Base-by-base conservation (phyloP, 768 basidiomycete genomes). In the Trametes sanguinea region DNA sequence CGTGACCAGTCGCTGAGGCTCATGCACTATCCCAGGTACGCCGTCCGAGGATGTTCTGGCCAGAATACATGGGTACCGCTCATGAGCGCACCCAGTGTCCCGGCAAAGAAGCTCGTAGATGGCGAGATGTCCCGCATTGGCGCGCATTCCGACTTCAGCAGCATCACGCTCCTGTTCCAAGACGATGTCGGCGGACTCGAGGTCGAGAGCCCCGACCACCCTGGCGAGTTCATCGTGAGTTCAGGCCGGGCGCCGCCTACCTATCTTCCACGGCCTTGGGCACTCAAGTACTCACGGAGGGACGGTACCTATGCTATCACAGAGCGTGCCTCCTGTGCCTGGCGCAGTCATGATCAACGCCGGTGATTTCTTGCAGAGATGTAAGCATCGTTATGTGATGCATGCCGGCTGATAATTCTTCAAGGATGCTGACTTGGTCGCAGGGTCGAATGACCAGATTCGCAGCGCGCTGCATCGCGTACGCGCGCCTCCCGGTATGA, bases 111-210 rank as follows among this genome's bases (percentile, higher is more conserved):
- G 11, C 69, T 81, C 2, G 65, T 73, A 40, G 68, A 74, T 11
- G 72, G 78, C 5, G 66, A 75, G 7, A 63, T 82, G 3, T 73
- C 76, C 1, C 73, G 83, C 8, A 79, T 83, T 22, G 79, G 78
- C 5, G 77, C 77, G 2, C 81, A 83, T 57, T 76, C 78, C 1
- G 86, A 88, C 69, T 86, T 81, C 63, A 78, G 80, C 8, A 81
- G 77, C 1, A 73, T 85, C 9, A 88, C 85, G 60, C 71, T 86
- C 4, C 72, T 88, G 1, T 76, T 86, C 53, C 85, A 87, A 71
- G 85, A 87, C 63, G 75, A 79, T 3, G 76, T 80, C 2, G 85
- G 85, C 6, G 86, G 86, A 0, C 74, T 87, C 4, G 83, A 88
- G 65, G 82, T 86, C 2, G 83, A 86, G 67, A 78, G 81, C 67